phyloP scores from a whole-genome alignment of 2,329 filamentous ascomycete genomes.

The Pseudodiploospora longispora region DNA sequence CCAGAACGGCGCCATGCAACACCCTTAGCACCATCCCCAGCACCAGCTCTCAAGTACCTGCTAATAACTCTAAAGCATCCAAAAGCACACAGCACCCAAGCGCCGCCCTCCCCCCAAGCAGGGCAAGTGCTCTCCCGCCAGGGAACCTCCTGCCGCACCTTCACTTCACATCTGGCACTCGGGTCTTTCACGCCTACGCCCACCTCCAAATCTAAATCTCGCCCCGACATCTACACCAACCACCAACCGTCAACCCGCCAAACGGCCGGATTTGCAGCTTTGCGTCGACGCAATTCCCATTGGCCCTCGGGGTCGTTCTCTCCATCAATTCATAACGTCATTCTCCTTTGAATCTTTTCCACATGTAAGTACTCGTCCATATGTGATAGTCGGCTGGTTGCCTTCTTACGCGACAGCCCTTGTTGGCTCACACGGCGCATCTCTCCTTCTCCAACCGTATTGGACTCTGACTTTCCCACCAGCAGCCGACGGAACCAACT shows the following conservation, averaged over 20 bases:
- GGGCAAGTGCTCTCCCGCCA: too few relatives aligned
- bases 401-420: not conserved
- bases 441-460: conserved; percentile 1
- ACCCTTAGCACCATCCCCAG: conserved; percentile 16
- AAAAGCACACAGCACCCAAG: too few relatives aligned
- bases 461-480: not conserved
- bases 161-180: not conserved
- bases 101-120: too few relatives aligned
- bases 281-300: conserved; percentile 1
- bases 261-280: conserved; percentile 4
- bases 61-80: too few relatives aligned
- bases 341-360: not conserved
- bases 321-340: not conserved
- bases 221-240: conserved; percentile 16
- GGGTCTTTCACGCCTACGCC: conserved; percentile 1
- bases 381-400: not conserved
- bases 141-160: not conserved
- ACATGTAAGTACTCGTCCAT: not conserved
- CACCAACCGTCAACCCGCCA: conserved; percentile 9
- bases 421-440: conserved; percentile 2
- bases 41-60: conserved; percentile 4
- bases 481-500: not conserved
- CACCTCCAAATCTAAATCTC: conserved; percentile 6
- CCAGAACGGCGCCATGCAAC: conserved; percentile 18
- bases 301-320: conserved; percentile 4